phyloP scores from a whole-genome alignment of 2,329 filamentous ascomycete species.

The Ascochyta pisi region DNA sequence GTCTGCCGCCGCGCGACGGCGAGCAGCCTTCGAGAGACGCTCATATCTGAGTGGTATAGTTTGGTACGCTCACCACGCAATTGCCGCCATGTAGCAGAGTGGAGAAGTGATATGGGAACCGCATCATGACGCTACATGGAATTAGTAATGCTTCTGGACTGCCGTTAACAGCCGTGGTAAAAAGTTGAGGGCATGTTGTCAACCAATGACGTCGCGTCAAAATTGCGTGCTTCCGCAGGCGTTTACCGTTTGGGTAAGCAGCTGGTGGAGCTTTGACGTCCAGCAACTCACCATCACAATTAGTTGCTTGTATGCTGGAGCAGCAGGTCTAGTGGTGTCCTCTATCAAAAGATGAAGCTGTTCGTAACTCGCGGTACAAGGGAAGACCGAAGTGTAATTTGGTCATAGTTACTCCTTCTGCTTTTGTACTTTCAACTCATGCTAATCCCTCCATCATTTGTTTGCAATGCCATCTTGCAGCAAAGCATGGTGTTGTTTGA shows the following conservation, averaged over 20 bases:
- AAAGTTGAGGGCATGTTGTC: background rate
- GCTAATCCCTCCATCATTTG: too few relatives aligned
- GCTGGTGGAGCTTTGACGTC: conserved; percentile 7
- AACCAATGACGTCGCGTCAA: conserved; percentile 15
- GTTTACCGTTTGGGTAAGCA: conserved; percentile 2
- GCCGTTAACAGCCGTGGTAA: conserved; percentile 10
- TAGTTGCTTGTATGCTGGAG: background rate
- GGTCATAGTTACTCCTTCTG: too few relatives aligned
- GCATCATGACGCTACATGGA: conserved; percentile 7
- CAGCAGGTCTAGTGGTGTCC: background rate
- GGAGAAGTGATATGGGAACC: conserved; percentile 4
- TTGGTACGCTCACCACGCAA: conserved; percentile 8
- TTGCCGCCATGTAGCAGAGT: background rate
- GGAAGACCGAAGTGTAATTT: too few relatives aligned
- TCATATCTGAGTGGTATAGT: conserved; percentile 32
- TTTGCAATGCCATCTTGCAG: too few relatives aligned
- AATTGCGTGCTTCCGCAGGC: conserved; percentile 20
- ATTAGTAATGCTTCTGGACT: conserved; percentile 13
- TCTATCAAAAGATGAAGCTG: background rate
- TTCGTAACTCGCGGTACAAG: background rate
- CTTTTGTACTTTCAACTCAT: too few relatives aligned
- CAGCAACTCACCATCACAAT: background rate
- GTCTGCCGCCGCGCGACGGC: conserved; percentile 30
- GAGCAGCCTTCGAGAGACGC: conserved; percentile 38
- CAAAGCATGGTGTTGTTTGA: too few relatives aligned